phyloP scores from a whole-genome alignment of 2,329 filamentous ascomycete genomes.

The Cladosporium sp. region DNA sequence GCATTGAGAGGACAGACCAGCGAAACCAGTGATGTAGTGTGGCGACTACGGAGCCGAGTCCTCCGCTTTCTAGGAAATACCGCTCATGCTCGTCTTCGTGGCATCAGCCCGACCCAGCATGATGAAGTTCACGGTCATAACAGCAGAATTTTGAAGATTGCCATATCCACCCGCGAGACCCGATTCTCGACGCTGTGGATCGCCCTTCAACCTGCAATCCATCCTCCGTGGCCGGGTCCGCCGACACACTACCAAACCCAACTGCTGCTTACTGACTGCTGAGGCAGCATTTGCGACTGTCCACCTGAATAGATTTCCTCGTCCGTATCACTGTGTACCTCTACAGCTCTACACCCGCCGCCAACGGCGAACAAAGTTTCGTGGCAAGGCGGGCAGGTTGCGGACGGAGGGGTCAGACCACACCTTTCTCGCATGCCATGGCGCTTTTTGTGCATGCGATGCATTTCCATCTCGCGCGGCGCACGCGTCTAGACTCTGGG shows the following conservation, averaged over 20 bases:
- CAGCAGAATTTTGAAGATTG: not conserved
- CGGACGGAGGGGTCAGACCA: not conserved
- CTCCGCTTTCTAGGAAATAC: not conserved
- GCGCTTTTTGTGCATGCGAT: not conserved
- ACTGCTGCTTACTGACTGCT: no score
- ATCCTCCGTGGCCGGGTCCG: no score
- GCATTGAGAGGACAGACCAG: not conserved
- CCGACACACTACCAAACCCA: no score
- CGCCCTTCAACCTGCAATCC: not conserved
- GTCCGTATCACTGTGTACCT: not conserved
- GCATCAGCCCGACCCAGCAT: not conserved
- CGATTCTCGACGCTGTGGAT: not conserved
- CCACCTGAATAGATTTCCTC: not conserved
- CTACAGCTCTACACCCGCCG: not conserved
- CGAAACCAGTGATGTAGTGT: not conserved
- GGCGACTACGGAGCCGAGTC: not conserved
- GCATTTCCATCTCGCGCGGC: not conserved
- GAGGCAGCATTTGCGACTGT: not conserved
- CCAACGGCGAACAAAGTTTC: not conserved
- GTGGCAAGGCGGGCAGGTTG: not conserved
- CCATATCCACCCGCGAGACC: constrained; percentile 1
- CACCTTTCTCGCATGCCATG: not conserved
- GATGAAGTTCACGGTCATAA: constrained; percentile 7
- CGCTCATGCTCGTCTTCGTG: no score
- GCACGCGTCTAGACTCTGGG: constrained; percentile 1